Conservation (phyloP, 208 protist genomes). For the Leishmania arabica region DNA sequence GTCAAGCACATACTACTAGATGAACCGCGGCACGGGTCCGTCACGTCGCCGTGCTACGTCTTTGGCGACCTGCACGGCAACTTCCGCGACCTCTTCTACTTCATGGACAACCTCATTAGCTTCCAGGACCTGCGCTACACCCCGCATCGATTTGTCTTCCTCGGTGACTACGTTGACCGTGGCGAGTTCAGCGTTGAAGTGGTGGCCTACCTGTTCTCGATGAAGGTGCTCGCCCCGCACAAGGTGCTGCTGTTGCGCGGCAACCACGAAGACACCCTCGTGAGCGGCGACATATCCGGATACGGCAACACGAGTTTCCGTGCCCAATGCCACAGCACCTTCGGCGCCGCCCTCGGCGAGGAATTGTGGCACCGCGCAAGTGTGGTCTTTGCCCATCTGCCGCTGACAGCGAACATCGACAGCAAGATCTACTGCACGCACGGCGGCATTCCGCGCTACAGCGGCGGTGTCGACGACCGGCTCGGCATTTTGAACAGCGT, state of each 20-base stretch:
- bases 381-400: constrained; percentile 83
- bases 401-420: constrained; percentile 93
- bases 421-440: constrained; percentile 94
- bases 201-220: constrained; percentile 91
- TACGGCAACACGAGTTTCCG: constrained; percentile 92
- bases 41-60: constrained; percentile 92
- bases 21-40: constrained; percentile 71
- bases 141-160: constrained; percentile 95
- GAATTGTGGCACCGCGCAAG: constrained; percentile 89
- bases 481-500: constrained; percentile 61
- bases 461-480: constrained; percentile 81
- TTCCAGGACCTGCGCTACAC: constrained; percentile 93
- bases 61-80: constrained; percentile 96
- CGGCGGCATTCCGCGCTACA: constrained; percentile 91
- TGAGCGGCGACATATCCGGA: constrained; percentile 90
- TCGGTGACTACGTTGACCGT: constrained; percentile 99
- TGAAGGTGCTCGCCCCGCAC: constrained; percentile 90
- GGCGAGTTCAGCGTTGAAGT: constrained; percentile 93
- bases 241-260: constrained; percentile 94
- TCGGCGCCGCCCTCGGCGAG: constrained; percentile 83
- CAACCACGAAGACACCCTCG: constrained; percentile 94
- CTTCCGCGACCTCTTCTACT: constrained; percentile 94
- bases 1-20: constrained; percentile 65
- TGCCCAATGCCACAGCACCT: constrained; percentile 83
- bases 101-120: constrained; percentile 90